A percentile compares a stretch with the other conserved stretches of the same genome.
Evolutionary conservation across 1,284 basidiomycete species (phyloP).

Genomic region (Cutaneotrichosporon cavernicola): DNA sequence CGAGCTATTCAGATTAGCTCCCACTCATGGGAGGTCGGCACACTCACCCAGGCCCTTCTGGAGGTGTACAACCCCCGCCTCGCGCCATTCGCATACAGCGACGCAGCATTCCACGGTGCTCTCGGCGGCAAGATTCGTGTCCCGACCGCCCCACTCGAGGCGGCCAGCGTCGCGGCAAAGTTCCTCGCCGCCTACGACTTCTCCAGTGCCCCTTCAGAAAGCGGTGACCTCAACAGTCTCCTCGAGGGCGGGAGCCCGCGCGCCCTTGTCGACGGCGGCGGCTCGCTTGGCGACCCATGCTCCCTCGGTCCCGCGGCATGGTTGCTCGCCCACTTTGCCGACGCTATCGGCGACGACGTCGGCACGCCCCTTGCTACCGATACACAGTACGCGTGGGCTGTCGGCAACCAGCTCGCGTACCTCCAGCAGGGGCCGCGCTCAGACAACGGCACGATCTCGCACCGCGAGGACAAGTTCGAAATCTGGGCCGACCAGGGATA

Average conservation of each 20-base stretch:
- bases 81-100: constrained; percentile 30
- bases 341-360: constrained; percentile 9
- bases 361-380: not conserved
- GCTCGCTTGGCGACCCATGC: constrained; percentile 37
- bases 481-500: constrained; percentile 61
- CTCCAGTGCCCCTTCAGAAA: constrained; percentile 16
- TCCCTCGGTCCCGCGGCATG: constrained; percentile 33
- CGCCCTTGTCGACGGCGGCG: constrained; percentile 34
- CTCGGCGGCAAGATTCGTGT: too few species aligned
- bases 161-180: constrained; percentile 18
- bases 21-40: constrained; percentile 42
- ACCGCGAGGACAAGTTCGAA: constrained; percentile 44
- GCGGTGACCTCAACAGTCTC: constrained; percentile 15
- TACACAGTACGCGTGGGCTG: constrained; percentile 38
- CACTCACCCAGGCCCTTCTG: constrained; percentile 31
- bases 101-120: not conserved
- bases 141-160: constrained; percentile 9
- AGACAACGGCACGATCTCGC: constrained; percentile 33
- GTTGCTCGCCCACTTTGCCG: constrained; percentile 33
- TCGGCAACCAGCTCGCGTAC: constrained; percentile 36
- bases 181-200: constrained; percentile 27
- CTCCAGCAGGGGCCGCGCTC: constrained; percentile 22
- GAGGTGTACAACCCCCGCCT: constrained; percentile 36
- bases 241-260: constrained; percentile 17
- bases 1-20: constrained; percentile 28